Base-by-base conservation (phyloP, 2,329 filamentous ascomycete genomes). In the Clonostachys chloroleuca region DNA sequence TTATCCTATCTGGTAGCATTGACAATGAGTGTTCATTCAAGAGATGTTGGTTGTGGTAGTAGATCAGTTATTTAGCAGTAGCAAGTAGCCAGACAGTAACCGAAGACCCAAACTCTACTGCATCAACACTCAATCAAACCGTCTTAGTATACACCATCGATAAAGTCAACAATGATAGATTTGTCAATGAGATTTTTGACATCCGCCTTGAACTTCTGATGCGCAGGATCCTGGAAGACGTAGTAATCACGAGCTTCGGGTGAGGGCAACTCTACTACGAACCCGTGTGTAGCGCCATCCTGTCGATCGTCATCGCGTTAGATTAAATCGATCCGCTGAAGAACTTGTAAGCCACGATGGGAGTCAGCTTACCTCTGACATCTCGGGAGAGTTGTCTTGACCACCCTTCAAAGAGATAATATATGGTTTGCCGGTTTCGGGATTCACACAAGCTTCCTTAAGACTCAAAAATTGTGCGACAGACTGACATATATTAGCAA, bases 201-300 rank as follows among this genome's bases (percentile, higher is more conserved):
- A 20, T 30, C 24, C 9, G 34, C 35, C 46, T 47, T 36, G 55
- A 87, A 87, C 0, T 63, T 77, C 45, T 71, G 62, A 60, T 89
- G 84, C 14, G 64, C 74, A 2, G 83, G 83, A 53, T 89, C 85
- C 37, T 80, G 64, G 42, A 76, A 60, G 6, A 84, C 60, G 58
- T 88, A 89, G 55, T 87, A 88, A 48, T 80, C 73, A 46, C 83
- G 69, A 58, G 89, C 84, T 52, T 78, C 74, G 34, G 70, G 69
- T 37, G 59, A 82, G 12, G 77, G 73, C 49, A 89, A 88, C 54
- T 87, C 78, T 34, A 77, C 73, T 2, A 89, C 74, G 52, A 89
- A 88, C 0, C 72, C 81, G 58, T 89, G 85, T 2, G 81, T 81
- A 43, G 83, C 78, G 1, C 75, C 83, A 44, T 73, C 70, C 82